Base-by-base conservation (phyloP, 2,329 filamentous ascomycete species). In the Fusarium mangiferae region DNA sequence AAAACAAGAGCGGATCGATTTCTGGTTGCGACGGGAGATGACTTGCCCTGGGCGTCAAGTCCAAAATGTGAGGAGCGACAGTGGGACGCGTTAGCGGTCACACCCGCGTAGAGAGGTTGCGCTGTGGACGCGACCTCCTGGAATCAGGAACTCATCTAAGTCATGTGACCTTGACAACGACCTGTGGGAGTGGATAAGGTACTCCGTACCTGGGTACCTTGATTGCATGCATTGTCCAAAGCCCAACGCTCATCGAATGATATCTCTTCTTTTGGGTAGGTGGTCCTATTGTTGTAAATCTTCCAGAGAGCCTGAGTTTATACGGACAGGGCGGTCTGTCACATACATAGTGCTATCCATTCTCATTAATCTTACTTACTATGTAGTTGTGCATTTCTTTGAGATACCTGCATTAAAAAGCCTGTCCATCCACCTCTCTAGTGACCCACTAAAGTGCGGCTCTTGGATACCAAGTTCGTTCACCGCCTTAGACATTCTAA, bases 71-170 rank as follows among this genome's bases (percentile, higher is more conserved):
- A 75, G 66, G 65, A 70, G 49, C 48, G 69, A 59, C 30, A 73
- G 62, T 62, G 62, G 49, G 77, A 80, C 78, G 78, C 78, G 78
- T 77, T 78, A 72, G 56, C 38, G 68, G 69, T 61, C 73, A 68
- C 63, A 66, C 66, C 73, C 78, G 78, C 78, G 78, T 80, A 80
- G 77, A 80, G 78, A 77, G 78, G 75, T 76, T 73, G 68, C 68
- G 55, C 66, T 62, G 45, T 30, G 20, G 39, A 75, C 72, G 72
- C 73, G 72, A 64, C 36, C 30, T 26, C 28, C 41, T 35, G 38
- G 26, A 38, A 60, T 48, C n/a, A 68, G 26, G 36, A 38, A 35
- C 41, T 60, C 42, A 62, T 38, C 24, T 26, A 17, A 39, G 24
- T 74, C 72, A 74, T 45, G 67, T 69, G 72, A 71, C 45, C 14